These are phyloP conservation scores for Scheffersomyces insectosa DNA, from an alignment of 1,139 yeast species.

Conservation along the genomic window DNA sequence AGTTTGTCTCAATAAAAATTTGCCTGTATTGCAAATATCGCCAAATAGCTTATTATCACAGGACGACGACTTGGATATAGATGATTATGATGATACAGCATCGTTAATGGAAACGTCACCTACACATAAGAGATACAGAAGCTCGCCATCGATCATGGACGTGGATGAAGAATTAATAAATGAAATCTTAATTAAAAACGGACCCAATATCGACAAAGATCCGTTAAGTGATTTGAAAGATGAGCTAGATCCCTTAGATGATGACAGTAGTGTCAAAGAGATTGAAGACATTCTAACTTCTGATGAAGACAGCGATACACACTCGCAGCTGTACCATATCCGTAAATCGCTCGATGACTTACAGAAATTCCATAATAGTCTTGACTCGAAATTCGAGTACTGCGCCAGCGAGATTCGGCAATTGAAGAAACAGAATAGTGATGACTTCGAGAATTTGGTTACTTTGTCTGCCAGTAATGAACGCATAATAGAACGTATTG, in stretches of 20 bases:
- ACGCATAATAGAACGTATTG: conserved; percentile 9
- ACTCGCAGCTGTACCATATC: conserved; percentile 6
- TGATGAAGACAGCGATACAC: too few species aligned
- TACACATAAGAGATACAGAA: neutral
- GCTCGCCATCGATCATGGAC: neutral
- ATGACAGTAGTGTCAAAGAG: too few species aligned
- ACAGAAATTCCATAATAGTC: conserved; percentile 9
- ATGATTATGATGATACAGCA: conserved; percentile 16
- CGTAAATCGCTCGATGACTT: conserved; percentile 14
- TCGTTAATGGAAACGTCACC: conserved; percentile 14
- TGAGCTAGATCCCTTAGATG: too few species aligned
- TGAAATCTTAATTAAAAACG: too few species aligned
- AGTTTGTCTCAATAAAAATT: too few species aligned
- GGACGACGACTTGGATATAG: conserved; percentile 7
- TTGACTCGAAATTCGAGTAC: conserved; percentile 10
- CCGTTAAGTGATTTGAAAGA: too few species aligned
- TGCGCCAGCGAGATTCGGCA: conserved; percentile 11
- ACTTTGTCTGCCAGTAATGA: conserved; percentile 8
- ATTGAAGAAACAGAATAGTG: conserved; percentile 8
- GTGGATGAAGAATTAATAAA: too few species aligned
- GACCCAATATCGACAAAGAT: too few species aligned
- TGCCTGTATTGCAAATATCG: too few species aligned
- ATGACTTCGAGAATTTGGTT: conserved; percentile 10
- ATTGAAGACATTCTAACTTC: too few species aligned
- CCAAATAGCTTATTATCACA: neutral